Evolutionary conservation across 768 basidiomycete species (phyloP).

Genomic region (Kwoniella heveanensis): DNA sequence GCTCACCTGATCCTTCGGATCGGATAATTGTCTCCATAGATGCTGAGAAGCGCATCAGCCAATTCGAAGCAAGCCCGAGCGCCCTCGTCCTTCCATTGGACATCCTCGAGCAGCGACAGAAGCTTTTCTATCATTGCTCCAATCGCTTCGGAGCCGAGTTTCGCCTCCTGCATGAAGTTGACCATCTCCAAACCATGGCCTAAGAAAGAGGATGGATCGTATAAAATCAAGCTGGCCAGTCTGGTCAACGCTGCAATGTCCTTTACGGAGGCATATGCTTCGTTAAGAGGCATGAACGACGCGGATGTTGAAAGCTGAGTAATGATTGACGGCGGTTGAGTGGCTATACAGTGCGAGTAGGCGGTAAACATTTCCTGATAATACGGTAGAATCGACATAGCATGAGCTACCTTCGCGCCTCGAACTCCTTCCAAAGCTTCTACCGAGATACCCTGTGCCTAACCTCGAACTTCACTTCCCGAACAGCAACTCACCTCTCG

Average conservation of each 20-base stretch:
- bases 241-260: slow-evolving; percentile 1
- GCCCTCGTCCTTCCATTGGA: slow-evolving; percentile 27
- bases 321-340: not conserved
- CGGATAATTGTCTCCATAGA: slow-evolving; percentile 30
- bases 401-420: too few species aligned
- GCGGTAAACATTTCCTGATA: slow-evolving; percentile 19
- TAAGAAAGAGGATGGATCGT: slow-evolving; percentile 1
- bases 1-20: slow-evolving; percentile 32
- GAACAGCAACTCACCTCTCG: slow-evolving; percentile 64
- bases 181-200: slow-evolving; percentile 3
- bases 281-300: not conserved
- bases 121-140: slow-evolving; percentile 50
- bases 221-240: slow-evolving; percentile 10
- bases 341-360: slow-evolving; percentile 29
- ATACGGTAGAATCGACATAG: not conserved
- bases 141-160: slow-evolving; percentile 9
- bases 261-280: not conserved
- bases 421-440: too few species aligned
- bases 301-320: not conserved
- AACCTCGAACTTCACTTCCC: too few species aligned
- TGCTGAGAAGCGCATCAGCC: slow-evolving; percentile 17
- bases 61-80: slow-evolving; percentile 21
- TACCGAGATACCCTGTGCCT: too few species aligned
- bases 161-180: slow-evolving; percentile 2
- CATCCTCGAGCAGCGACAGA: slow-evolving; percentile 31